These are phyloP conservation scores for Austroboletus novae-zelandiae DNA, from an alignment of 1,284 basidiomycete species.

Conservation along the genomic window DNA sequence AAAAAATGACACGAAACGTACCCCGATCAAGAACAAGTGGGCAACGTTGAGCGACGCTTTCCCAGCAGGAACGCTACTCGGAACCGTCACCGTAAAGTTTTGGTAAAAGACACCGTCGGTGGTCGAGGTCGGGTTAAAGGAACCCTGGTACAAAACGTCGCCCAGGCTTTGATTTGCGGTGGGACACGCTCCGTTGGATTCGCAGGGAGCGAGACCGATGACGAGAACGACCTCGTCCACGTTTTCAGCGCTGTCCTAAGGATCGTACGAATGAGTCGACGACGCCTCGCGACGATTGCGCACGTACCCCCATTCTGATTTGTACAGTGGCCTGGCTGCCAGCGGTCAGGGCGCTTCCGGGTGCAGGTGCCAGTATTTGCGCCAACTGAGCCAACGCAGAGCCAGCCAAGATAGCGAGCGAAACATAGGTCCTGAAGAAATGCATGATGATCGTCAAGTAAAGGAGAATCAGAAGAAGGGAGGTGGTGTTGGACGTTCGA, in stretches of 20 bases:
- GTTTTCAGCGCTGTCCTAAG: slow-evolving; percentile 21
- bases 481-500: no score
- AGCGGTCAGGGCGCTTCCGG: slow-evolving; percentile 8
- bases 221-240: slow-evolving; percentile 27
- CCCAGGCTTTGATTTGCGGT: slow-evolving; percentile 20
- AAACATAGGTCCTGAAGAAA: slow-evolving; percentile 12
- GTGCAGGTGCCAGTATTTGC: slow-evolving; percentile 5
- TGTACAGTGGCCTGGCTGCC: slow-evolving; percentile 19
- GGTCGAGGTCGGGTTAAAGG: slow-evolving; percentile 5
- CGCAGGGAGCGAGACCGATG: slow-evolving; percentile 22
- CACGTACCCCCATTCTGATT: slow-evolving; percentile 20
- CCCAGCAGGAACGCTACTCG: slow-evolving; percentile 9
- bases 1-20: slow-evolving; percentile 8
- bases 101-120: background rate
- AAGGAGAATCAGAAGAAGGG: no score
- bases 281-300: background rate
- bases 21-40: slow-evolving; percentile 29
- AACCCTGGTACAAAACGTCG: slow-evolving; percentile 23
- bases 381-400: slow-evolving; percentile 20
- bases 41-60: slow-evolving; percentile 22
- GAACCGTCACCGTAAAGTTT: slow-evolving; percentile 25
- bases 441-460: slow-evolving; percentile 6
- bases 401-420: slow-evolving; percentile 10
- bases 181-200: slow-evolving; percentile 9
- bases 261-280: background rate